Base-by-base conservation (phyloP, 2,329 filamentous ascomycete genomes). In the Grosmannia serpens region DNA sequence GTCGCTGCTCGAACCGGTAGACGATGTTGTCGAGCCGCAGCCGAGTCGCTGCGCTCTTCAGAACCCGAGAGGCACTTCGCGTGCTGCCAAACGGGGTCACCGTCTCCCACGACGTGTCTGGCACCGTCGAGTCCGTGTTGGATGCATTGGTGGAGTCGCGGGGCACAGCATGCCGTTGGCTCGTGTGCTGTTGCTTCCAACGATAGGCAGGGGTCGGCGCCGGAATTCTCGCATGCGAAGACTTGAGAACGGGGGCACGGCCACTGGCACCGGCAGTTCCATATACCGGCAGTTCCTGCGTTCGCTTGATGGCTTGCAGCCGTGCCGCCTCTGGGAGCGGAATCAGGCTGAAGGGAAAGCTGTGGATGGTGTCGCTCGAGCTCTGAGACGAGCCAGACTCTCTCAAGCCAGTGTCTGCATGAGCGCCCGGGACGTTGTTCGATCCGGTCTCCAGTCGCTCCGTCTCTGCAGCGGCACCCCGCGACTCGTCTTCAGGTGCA, bases 291-390 rank as follows among this genome's bases (percentile, higher is more conserved):
- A 9, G 15, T 11, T 24, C 27, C 2, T 38, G 22, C 10, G 13
- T 35, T 6, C 61, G 49, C 55, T 59, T 20, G 10, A 62, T 35
- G 1, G 67, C 67, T 50, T 69, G 66, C 20, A 65, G 63, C n/a
- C 63, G 64, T 10, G 65, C 68, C 3, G 70, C 70, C 50, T 71
- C 68, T 1, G 64, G 57, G 1, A 71, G 61, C 4, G 66, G 63
- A 17, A 72, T 69, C 35, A 72, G 57, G 1, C 64, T 61, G 31
- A 71, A 70, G 5, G 62, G 60, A 41, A 70, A 70, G 15, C 61
- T 68, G 58, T 62, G 65, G 41, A 51, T 29, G 1, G 59, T 65
- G 29, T 44, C 38, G 15, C 27, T 33, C 9, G 63, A 62, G 47
- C 58, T 62, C 26, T 60, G 54, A 2, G 62, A 62, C 15, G 61